These are phyloP conservation scores for Cryptococcus sp. DNA, from an alignment of 1,284 basidiomycete genomes.

Conservation along the genomic window DNA sequence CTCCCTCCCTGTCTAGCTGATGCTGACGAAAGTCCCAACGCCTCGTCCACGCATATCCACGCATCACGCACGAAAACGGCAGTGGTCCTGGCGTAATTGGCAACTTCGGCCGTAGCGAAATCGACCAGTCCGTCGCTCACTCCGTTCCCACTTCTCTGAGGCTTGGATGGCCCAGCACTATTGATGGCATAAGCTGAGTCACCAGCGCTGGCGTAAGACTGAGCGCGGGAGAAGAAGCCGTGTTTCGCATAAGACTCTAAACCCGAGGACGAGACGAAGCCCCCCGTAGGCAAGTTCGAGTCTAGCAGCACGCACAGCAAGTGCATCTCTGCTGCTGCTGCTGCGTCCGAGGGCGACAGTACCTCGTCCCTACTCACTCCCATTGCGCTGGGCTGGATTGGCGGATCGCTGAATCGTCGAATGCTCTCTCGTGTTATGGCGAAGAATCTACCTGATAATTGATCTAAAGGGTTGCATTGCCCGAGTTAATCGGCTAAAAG, in stretches of 20 bases:
- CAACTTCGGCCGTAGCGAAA: slow-evolving; percentile 48
- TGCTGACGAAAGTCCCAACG: background rate
- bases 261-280: slow-evolving; percentile 94
- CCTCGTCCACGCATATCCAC: slow-evolving; percentile 53
- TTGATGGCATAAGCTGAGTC: background rate
- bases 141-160: background rate
- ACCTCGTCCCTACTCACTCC: too few relatives aligned
- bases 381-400: too few relatives aligned
- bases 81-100: slow-evolving; percentile 70
- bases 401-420: too few relatives aligned
- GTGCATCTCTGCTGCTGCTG: slow-evolving; percentile 27
- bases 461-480: too few relatives aligned
- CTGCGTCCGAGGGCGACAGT: too few relatives aligned
- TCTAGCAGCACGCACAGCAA: slow-evolving; percentile 68
- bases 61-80: slow-evolving; percentile 74
- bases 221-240: slow-evolving; percentile 62
- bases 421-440: too few relatives aligned
- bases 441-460: too few relatives aligned
- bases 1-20: background rate
- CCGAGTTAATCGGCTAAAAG: too few relatives aligned
- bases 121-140: slow-evolving; percentile 18
- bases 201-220: slow-evolving; percentile 9
- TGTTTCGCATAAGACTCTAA: slow-evolving; percentile 88
- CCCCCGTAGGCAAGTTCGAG: slow-evolving; percentile 94
- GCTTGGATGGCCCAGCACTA: background rate